phyloP scores from a whole-genome alignment of 2,329 filamentous ascomycete species.

The Monosporascus sp. region DNA sequence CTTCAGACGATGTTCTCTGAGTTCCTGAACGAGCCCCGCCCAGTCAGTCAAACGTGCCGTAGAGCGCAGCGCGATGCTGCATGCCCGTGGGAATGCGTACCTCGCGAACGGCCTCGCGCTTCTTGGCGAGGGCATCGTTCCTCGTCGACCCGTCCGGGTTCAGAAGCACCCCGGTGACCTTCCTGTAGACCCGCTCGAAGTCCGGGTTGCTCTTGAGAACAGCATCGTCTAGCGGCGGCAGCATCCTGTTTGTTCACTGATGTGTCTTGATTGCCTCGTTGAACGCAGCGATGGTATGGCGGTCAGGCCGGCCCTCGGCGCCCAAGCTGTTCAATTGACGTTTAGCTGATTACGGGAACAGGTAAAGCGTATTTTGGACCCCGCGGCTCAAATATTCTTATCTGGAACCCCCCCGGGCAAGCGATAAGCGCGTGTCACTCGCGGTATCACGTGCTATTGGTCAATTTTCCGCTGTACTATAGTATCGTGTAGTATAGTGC shows the following conservation, averaged over 20 bases:
- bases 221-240: conserved; percentile 52
- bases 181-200: conserved; percentile 54
- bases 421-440: not conserved
- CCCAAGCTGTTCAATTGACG: too few relatives aligned
- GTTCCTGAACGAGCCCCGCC: conserved; percentile 33
- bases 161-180: conserved; percentile 48
- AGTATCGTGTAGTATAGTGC: too few relatives aligned
- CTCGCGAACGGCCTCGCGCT: conserved; percentile 44
- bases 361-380: not conserved
- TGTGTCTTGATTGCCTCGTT: too few relatives aligned
- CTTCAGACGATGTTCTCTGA: conserved; percentile 43
- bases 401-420: not conserved
- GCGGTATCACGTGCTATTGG: not conserved
- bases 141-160: conserved; percentile 55
- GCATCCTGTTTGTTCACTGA: conserved; percentile 33
- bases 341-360: not conserved
- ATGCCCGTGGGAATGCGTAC: conserved; percentile 30
- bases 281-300: too few relatives aligned
- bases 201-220: conserved; percentile 53
- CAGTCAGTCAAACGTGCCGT: not conserved
- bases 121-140: conserved; percentile 42
- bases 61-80: not conserved
- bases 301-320: too few relatives aligned
- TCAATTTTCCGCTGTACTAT: too few relatives aligned
- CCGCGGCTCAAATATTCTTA: too few relatives aligned